Evolutionary conservation across 768 basidiomycete species (phyloP).

Genomic region (Hypholoma sublateritium): DNA sequence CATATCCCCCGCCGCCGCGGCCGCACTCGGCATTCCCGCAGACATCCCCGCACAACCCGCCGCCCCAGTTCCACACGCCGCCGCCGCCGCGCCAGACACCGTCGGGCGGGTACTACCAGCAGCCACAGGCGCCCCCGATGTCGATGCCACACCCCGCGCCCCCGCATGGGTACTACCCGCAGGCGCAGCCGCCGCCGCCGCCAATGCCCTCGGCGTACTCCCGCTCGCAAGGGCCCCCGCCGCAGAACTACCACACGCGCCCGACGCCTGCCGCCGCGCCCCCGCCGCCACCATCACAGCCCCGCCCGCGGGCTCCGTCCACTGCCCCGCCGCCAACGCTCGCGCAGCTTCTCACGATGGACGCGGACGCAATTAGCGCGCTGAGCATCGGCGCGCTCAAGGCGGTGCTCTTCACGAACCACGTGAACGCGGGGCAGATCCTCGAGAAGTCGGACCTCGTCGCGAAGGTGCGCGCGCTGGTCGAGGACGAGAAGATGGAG

Average conservation of each 20-base stretch:
- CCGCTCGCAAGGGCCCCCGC: slow-evolving; percentile 20
- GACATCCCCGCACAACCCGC: slow-evolving; percentile 17
- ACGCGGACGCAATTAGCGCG: slow-evolving; percentile 50
- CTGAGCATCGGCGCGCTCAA: slow-evolving; percentile 78
- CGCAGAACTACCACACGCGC: slow-evolving; percentile 12
- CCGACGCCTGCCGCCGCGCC: slow-evolving; percentile 17
- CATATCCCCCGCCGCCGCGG: slow-evolving; percentile 17
- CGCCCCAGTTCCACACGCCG: slow-evolving; percentile 14
- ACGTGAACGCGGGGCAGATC: slow-evolving; percentile 72
- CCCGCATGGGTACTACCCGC: slow-evolving; percentile 2
- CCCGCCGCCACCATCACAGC: slow-evolving; percentile 26
- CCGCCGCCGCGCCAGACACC: slow-evolving; percentile 21
- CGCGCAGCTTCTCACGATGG: slow-evolving; percentile 65
- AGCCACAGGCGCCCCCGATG: slow-evolving; percentile 9
- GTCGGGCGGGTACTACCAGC: slow-evolving; percentile 12
- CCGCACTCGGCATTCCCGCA: slow-evolving; percentile 24
- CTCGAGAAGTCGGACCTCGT: slow-evolving; percentile 91
- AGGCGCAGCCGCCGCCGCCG: slow-evolving; percentile 17
- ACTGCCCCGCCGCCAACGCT: slow-evolving; percentile 58
- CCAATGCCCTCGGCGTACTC: slow-evolving; percentile 4
- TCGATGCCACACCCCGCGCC: slow-evolving; percentile 24
- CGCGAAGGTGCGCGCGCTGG: slow-evolving; percentile 57
- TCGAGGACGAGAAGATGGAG: slow-evolving; percentile 63
- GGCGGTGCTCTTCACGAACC: slow-evolving; percentile 76
- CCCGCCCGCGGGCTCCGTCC: slow-evolving; percentile 44